These are phyloP conservation scores for Auricularia sp. DNA, from an alignment of 768 basidiomycete species.

Conservation along the genomic window DNA sequence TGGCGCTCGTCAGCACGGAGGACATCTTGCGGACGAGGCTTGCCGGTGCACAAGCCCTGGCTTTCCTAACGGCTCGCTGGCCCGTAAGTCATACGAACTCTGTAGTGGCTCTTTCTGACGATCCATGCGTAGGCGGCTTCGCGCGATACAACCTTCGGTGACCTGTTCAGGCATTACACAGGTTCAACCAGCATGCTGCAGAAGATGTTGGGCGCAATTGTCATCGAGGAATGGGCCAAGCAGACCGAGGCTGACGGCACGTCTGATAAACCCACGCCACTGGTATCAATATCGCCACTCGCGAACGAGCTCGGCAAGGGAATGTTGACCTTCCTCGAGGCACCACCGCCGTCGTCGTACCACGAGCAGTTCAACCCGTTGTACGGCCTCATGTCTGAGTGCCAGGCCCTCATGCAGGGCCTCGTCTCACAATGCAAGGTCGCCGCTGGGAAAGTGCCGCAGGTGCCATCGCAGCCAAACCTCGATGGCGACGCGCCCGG, in stretches of 20 bases:
- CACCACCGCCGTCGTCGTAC: slow-evolving; percentile 65
- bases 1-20: slow-evolving; percentile 70
- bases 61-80: slow-evolving; percentile 60
- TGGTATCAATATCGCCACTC: slow-evolving; percentile 48
- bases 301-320: slow-evolving; percentile 60
- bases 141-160: slow-evolving; percentile 60
- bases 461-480: slow-evolving; percentile 68
- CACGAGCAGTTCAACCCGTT: slow-evolving; percentile 85
- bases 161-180: slow-evolving; percentile 69
- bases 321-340: slow-evolving; percentile 66
- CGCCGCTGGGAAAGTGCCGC: slow-evolving; percentile 66
- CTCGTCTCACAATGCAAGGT: slow-evolving; percentile 86
- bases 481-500: slow-evolving; percentile 52
- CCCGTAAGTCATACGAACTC: slow-evolving; percentile 36
- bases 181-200: slow-evolving; percentile 88
- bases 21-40: slow-evolving; percentile 70
- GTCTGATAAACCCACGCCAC: slow-evolving; percentile 17
- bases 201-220: slow-evolving; percentile 71
- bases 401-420: slow-evolving; percentile 65
- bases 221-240: slow-evolving; percentile 88
- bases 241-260: slow-evolving; percentile 17
- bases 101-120: neutral
- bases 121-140: slow-evolving; percentile 22
- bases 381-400: slow-evolving; percentile 70
- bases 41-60: slow-evolving; percentile 67